A percentile compares a stretch with the other conserved stretches of the same genome.
Conservation (phyloP, 139 green algal genomes). For the Haematococcus lacustris region DNA sequence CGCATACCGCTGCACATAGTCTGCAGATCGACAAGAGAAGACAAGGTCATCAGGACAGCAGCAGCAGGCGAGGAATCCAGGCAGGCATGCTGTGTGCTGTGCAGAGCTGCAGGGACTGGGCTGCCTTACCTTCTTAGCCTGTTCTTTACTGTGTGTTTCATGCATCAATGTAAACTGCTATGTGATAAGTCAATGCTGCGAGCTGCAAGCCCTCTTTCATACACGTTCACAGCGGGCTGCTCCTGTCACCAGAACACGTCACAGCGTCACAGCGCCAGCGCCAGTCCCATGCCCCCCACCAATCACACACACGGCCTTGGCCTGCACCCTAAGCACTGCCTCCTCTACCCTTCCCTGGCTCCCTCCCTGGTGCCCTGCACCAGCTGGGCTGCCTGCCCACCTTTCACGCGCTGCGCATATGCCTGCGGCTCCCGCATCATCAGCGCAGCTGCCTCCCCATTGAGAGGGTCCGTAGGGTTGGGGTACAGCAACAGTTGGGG, state of each 20-base stretch:
- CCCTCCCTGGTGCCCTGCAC: neutral
- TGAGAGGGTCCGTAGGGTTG: constrained; percentile 95
- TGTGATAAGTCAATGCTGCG: neutral
- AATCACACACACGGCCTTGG: no score
- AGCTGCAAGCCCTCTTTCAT: neutral
- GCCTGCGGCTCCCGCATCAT: constrained; percentile 90
- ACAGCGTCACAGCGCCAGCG: no score
- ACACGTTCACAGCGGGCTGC: no score
- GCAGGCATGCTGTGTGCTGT: neutral
- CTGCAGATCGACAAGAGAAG: constrained; percentile 29
- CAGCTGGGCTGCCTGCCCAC: constrained; percentile 20
- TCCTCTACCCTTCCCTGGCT: no score
- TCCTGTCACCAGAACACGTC: no score
- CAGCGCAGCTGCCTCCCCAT: constrained; percentile 94
- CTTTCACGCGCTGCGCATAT: constrained; percentile 88
- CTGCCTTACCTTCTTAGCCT: neutral
- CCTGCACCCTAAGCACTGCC: neutral
- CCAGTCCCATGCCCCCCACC: no score
- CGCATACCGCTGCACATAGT: constrained; percentile 72
- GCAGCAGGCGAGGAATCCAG: neutral
- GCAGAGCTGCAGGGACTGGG: neutral
- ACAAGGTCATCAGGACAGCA: neutral
- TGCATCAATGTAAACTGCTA: neutral
- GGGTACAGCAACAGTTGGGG: constrained; percentile 98
- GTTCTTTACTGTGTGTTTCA: neutral